phyloP scores from a whole-genome alignment of 176 grass and related monocot genomes.

The Pontederia paniculata region DNA sequence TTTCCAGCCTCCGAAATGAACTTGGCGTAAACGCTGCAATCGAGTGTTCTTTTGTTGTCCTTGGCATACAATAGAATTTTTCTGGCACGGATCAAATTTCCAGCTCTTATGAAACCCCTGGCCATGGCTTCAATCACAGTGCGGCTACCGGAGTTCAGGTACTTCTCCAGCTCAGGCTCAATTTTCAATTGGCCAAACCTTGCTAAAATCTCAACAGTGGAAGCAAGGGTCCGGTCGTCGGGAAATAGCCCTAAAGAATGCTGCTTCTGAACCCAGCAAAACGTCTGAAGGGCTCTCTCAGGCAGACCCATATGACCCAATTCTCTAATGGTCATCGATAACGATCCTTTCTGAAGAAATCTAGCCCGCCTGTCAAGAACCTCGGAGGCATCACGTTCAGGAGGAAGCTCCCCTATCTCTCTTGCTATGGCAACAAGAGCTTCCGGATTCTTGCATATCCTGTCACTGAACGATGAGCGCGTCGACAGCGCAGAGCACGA shows the following conservation, averaged over 20 bases:
- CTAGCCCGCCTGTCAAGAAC: slow-evolving; percentile 49
- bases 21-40: slow-evolving; percentile 41
- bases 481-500: slow-evolving; percentile 18
- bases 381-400: slow-evolving; percentile 24
- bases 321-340: slow-evolving; percentile 78
- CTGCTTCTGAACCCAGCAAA: slow-evolving; percentile 66
- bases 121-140: slow-evolving; percentile 60
- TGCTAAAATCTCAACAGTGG: slow-evolving; percentile 49
- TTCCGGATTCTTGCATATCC: slow-evolving; percentile 54
- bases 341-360: slow-evolving; percentile 70
- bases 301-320: slow-evolving; percentile 74
- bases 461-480: slow-evolving; percentile 38
- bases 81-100: slow-evolving; percentile 32
- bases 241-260: slow-evolving; percentile 34
- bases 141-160: slow-evolving; percentile 46
- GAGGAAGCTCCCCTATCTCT: slow-evolving; percentile 39
- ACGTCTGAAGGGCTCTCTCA: slow-evolving; percentile 45
- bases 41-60: slow-evolving; percentile 42
- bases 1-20: slow-evolving; percentile 43
- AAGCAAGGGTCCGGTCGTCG: slow-evolving; percentile 52
- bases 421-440: slow-evolving; percentile 47
- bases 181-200: slow-evolving; percentile 36
- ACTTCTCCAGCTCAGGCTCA: slow-evolving; percentile 37
- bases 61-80: slow-evolving; percentile 51
- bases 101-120: slow-evolving; percentile 51